Percentiles rank a stretch among this genome's conserved stretches.
Evolutionary conservation across 1,139 yeast species (phyloP).

Genomic region (Kodamaea anthophila): DNA sequence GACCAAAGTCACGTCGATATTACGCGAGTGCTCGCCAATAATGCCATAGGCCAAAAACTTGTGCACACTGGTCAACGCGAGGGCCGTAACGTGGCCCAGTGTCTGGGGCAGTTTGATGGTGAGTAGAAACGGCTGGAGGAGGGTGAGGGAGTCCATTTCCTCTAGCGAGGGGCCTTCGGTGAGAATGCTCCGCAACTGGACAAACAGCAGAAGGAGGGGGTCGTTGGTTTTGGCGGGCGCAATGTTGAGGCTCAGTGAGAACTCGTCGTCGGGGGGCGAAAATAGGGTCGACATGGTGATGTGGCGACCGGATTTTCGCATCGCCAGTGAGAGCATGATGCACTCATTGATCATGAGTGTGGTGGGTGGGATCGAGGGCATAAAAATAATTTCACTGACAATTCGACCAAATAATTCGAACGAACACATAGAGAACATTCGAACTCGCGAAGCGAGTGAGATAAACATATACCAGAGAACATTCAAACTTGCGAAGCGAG

Average conservation of each 20-base stretch:
- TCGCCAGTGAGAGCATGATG: slow-evolving; percentile 77
- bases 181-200: slow-evolving; percentile 69
- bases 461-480: no score
- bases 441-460: no score
- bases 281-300: slow-evolving; percentile 7
- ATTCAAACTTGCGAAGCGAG: no score
- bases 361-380: slow-evolving; percentile 75
- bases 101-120: slow-evolving; percentile 84
- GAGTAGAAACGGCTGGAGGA: slow-evolving; percentile 79
- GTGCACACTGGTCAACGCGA: slow-evolving; percentile 71
- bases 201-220: slow-evolving; percentile 75
- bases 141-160: slow-evolving; percentile 63
- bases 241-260: slow-evolving; percentile 16
- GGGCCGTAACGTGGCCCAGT: slow-evolving; percentile 77
- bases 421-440: no score
- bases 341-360: slow-evolving; percentile 87
- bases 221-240: slow-evolving; percentile 22
- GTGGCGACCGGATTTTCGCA: slow-evolving; percentile 73
- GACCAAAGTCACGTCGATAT: slow-evolving; percentile 45
- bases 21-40: slow-evolving; percentile 36
- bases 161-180: slow-evolving; percentile 49
- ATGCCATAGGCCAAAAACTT: slow-evolving; percentile 67
- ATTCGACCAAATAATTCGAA: no score
- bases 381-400: no score
- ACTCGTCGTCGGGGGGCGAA: slow-evolving; percentile 35